Evolutionary conservation across 257 asterid genomes (phyloP).

Genomic region (Fraxinus americana): DNA sequence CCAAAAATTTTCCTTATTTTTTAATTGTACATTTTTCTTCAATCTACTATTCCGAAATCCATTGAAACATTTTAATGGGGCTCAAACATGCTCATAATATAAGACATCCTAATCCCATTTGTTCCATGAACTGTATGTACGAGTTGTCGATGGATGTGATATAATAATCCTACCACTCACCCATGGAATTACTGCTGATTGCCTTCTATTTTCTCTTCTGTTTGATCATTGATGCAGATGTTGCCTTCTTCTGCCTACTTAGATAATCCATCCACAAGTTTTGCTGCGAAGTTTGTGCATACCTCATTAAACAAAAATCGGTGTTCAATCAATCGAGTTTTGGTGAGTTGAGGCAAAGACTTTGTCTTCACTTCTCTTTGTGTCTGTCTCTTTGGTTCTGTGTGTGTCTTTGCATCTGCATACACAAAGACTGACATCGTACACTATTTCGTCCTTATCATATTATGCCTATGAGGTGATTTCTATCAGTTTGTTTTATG

Average conservation of each 20-base stretch:
- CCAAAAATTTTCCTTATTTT: too few species aligned
- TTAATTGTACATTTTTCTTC: too few species aligned
- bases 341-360: constrained; percentile 60
- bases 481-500: not conserved
- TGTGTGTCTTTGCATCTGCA: not conserved
- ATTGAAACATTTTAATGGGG: too few species aligned
- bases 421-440: not conserved
- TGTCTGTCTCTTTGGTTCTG: constrained; percentile 13
- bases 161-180: constrained; percentile 10
- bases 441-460: not conserved
- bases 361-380: constrained; percentile 22
- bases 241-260: constrained; percentile 76
- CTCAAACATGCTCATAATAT: not conserved
- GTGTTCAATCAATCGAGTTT: constrained; percentile 86
- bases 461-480: constrained; percentile 3
- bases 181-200: constrained; percentile 14
- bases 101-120: constrained; percentile 12
- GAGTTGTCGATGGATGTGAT: not conserved
- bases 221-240: constrained; percentile 63
- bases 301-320: constrained; percentile 95
- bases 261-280: constrained; percentile 96
- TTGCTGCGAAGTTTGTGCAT: constrained; percentile 97
- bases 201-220: constrained; percentile 17
- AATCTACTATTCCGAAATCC: too few species aligned
- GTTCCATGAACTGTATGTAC: not conserved